Conservation (phyloP, 768 basidiomycete species). For the Neoboletus brunneissimus region DNA sequence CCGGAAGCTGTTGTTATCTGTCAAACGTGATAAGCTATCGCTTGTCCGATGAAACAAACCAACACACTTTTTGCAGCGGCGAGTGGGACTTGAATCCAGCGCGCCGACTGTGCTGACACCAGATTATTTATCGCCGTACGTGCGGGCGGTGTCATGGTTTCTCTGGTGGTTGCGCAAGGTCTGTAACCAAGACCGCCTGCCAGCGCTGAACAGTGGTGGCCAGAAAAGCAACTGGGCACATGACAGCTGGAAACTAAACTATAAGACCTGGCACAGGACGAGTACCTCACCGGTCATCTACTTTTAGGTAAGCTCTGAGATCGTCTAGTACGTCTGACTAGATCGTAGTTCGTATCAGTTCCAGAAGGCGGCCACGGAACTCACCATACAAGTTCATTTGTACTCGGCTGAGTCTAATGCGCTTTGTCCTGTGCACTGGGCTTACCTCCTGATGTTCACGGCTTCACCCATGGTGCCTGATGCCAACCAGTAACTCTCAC, state of each 20-base stretch:
- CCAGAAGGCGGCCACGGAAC: too few species aligned
- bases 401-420: too few species aligned
- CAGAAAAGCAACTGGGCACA: background rate
- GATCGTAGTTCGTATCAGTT: too few species aligned
- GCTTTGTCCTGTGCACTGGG: too few species aligned
- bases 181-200: background rate
- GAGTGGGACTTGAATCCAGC: background rate
- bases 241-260: background rate
- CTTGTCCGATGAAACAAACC: background rate
- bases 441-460: too few species aligned
- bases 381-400: too few species aligned
- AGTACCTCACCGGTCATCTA: slow-evolving; percentile 18
- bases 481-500: too few species aligned
- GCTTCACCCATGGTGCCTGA: too few species aligned
- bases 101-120: background rate
- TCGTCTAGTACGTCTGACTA: too few species aligned
- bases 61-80: background rate
- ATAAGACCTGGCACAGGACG: background rate
- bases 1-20: background rate
- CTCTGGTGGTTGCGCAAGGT: background rate
- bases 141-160: background rate
- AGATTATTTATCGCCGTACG: background rate
- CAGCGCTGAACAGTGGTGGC: background rate
- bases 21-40: background rate
- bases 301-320: slow-evolving; percentile 6